These are phyloP conservation scores for Calonectria pauciramosa DNA, from an alignment of 2,329 filamentous ascomycete species.

Conservation along the genomic window DNA sequence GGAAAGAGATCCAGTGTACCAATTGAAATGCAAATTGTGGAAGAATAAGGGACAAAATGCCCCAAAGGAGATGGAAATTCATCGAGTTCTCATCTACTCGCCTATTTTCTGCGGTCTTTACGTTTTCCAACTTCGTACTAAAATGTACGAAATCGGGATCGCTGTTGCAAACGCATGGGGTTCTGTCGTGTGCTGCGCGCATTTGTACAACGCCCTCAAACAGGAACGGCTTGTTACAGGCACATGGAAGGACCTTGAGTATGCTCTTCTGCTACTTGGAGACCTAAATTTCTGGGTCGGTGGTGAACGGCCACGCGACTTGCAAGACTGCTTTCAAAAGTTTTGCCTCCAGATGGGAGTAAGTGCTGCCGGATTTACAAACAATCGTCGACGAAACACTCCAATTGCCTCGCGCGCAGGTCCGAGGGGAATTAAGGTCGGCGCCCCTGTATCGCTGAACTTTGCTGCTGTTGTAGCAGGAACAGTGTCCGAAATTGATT, in stretches of 20 bases:
- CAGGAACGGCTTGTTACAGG: conserved; percentile 45
- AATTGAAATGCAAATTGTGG: neutral
- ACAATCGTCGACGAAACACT: neutral
- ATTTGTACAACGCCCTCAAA: conserved; percentile 58
- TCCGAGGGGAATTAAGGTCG: conserved; percentile 47
- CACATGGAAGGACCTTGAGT: conserved; percentile 58
- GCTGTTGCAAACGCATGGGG: conserved; percentile 54
- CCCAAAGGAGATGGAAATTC: conserved; percentile 6
- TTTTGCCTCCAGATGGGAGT: conserved; percentile 56
- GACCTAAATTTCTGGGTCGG: conserved; percentile 54
- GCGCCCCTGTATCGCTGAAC: conserved; percentile 50
- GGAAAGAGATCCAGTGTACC: neutral
- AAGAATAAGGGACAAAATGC: neutral
- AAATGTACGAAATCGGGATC: conserved; percentile 50
- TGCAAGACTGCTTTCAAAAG: conserved; percentile 53
- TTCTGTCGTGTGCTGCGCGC: conserved; percentile 52
- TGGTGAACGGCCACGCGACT: conserved; percentile 46
- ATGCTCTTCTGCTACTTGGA: conserved; percentile 46
- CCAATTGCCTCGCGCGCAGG: conserved; percentile 39
- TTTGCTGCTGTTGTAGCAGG: conserved; percentile 52
- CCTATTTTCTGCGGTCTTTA: conserved; percentile 56
- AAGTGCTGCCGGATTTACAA: conserved; percentile 39
- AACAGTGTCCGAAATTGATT: conserved; percentile 38
- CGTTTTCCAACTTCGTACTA: conserved; percentile 51
- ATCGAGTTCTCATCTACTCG: conserved; percentile 51